A percentile compares a stretch with the other conserved stretches of the same genome.
Evolutionary conservation across 2,329 filamentous ascomycete genomes (phyloP).

Genomic region (Beauveria sp.): DNA sequence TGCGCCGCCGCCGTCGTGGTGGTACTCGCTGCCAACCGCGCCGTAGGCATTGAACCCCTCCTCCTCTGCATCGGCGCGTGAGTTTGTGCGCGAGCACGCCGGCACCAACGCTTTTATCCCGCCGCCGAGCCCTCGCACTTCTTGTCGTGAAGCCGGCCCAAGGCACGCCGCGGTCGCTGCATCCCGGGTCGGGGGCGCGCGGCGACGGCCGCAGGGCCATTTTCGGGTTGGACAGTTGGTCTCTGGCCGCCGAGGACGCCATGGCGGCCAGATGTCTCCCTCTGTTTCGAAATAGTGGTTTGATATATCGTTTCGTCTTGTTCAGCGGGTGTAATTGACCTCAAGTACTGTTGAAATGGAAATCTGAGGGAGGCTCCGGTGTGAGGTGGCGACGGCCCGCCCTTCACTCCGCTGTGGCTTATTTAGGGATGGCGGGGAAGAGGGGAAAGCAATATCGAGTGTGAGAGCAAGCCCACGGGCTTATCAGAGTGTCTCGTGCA

Average conservation of each 20-base stretch:
- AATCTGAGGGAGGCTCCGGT: background rate
- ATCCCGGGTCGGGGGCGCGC: background rate
- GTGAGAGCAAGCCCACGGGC: background rate
- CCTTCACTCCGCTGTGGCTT: background rate
- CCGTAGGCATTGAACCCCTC: background rate
- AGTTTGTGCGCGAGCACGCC: background rate
- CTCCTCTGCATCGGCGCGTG: background rate
- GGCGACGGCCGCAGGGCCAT: background rate
- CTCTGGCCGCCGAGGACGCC: background rate
- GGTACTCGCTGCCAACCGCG: background rate
- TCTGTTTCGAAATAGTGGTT: no score
- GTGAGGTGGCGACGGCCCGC: background rate
- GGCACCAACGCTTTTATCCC: slow-evolving; percentile 8
- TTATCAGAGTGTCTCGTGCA: background rate
- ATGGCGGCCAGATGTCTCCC: background rate
- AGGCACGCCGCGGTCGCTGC: no score
- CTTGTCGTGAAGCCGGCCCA: background rate
- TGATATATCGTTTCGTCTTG: no score
- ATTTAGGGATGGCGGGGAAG: background rate
- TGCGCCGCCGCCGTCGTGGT: slow-evolving; percentile 7
- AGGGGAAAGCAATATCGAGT: background rate
- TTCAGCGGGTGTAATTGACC: background rate
- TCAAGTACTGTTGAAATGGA: background rate
- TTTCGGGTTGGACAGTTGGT: background rate
- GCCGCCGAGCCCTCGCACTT: slow-evolving; percentile 1